Base-by-base conservation (phyloP, 495 filamentous ascomycete species). In the Talaromyces trachyspermus region DNA sequence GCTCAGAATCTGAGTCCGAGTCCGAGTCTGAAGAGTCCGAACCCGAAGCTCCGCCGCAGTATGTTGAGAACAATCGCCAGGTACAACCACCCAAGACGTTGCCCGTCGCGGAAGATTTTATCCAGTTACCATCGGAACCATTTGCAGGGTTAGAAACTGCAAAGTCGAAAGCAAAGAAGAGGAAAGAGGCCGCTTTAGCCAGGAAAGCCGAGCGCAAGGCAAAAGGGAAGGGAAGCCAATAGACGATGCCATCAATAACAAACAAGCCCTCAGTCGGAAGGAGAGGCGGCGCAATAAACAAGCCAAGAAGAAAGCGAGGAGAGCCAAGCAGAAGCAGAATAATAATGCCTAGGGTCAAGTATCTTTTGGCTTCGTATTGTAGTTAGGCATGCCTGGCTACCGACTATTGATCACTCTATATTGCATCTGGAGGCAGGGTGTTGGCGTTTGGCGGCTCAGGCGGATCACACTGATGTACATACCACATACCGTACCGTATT, bases 201-300 rank as follows among this genome's bases (percentile, higher is more conserved):
- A 52, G 50, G 26, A 49, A 49, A 18, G 35, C 46, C 7, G 35
- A 40, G 24, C 22, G 35, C 7, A n/a, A 32, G 48, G 47, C 22
- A 17, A 49, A 29, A 27, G 20, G 47, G 33, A 24, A 27, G 18
- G 38, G 26, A 44, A 15, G 14, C 22, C 2, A 15, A 43, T 22
- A 43, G 27, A n/a, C n/a, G n/a, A n/a, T n/a, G n/a, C n/a, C n/a
- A n/a, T n/a, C 36, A 53, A 60, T 9, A 58, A 59, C 17, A 57
- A 48, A 20, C 53, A 50, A 33, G 54, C 61, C 10, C 43, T 49
- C 14, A 64, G 15, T 8, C 48, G 64, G 32, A 65, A 67, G 42
- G 59, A 68, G n/a, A 56, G 68, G 42, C 57, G 60, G 24, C 52
- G 63, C 45, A 71, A 67, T 53, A 71, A 73, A 49, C 46, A 37